Evolutionary conservation across 2,329 filamentous ascomycete species (phyloP).

Genomic region (Epichloe gansuensis): DNA sequence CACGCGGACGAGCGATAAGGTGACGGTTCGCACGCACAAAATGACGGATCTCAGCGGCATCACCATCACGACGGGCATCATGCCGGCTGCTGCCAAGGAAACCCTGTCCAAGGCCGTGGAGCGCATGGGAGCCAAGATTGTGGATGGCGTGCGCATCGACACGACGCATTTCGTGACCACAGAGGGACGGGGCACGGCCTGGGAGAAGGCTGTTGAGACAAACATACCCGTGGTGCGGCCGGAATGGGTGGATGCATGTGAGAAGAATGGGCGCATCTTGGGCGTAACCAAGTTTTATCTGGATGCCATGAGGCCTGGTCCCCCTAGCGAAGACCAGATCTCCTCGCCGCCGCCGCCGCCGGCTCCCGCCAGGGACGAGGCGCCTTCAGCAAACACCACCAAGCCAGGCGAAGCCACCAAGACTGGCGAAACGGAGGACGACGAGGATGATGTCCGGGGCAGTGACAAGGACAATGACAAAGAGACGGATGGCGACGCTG

Average conservation of each 20-base stretch:
- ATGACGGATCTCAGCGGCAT: slow-evolving; percentile 96
- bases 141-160: slow-evolving; percentile 84
- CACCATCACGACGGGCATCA: slow-evolving; percentile 80
- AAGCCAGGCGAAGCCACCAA: slow-evolving; percentile 6
- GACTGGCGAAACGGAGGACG: slow-evolving; percentile 15
- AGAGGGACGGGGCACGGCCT: slow-evolving; percentile 74
- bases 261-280: slow-evolving; percentile 81
- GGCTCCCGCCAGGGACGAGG: slow-evolving; percentile 15
- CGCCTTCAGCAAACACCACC: slow-evolving; percentile 15
- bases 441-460: slow-evolving; percentile 10
- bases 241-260: slow-evolving; percentile 96
- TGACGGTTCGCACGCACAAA: slow-evolving; percentile 85
- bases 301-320: slow-evolving; percentile 52
- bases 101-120: slow-evolving; percentile 63
- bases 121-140: slow-evolving; percentile 82
- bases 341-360: slow-evolving; percentile 16
- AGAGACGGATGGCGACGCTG: slow-evolving; percentile 7
- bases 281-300: slow-evolving; percentile 94
- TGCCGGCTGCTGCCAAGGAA: slow-evolving; percentile 62
- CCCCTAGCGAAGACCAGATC: slow-evolving; percentile 21
- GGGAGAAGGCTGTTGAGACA: slow-evolving; percentile 96
- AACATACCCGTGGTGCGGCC: slow-evolving; percentile 95
- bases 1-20: slow-evolving; percentile 69
- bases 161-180: slow-evolving; percentile 98
- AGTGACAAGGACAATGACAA: slow-evolving; percentile 11